A percentile compares a stretch with the other conserved stretches of the same genome.
These are phyloP conservation scores for Scheffersomyces stambukii DNA, from an alignment of 1,139 yeast species.

Conservation along the genomic window DNA sequence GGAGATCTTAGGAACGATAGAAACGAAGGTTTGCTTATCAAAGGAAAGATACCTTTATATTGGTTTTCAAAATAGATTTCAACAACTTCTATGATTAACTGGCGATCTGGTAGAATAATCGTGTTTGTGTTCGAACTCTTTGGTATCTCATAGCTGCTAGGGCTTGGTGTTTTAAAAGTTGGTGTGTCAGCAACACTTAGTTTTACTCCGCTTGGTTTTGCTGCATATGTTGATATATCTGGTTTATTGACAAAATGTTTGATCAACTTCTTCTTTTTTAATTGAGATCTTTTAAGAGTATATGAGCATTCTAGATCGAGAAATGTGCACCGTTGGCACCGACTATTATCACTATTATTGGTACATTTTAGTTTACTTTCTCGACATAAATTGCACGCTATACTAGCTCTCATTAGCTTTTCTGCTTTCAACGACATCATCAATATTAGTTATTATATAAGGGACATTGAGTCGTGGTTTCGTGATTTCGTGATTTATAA, in stretches of 20 bases:
- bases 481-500: no score
- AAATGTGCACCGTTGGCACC: constrained; percentile 19
- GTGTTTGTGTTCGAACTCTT: constrained; percentile 1
- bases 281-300: constrained; percentile 20
- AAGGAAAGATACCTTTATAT: constrained; percentile 31
- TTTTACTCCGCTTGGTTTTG: no score
- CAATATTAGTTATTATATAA: no score
- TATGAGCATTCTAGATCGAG: constrained; percentile 18
- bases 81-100: constrained; percentile 19
- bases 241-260: constrained; percentile 4
- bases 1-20: constrained; percentile 21
- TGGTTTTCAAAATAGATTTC: constrained; percentile 30
- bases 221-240: background rate
- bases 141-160: background rate
- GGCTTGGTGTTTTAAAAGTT: no score
- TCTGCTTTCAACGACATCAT: constrained; percentile 4
- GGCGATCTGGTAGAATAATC: constrained; percentile 23
- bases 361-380: constrained; percentile 19
- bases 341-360: constrained; percentile 11
- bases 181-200: no score
- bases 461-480: no score
- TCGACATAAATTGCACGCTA: constrained; percentile 23
- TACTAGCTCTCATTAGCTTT: constrained; percentile 14
- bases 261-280: constrained; percentile 10
- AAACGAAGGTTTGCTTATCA: constrained; percentile 29